Percentiles rank a stretch among this genome's conserved stretches.
Conservation (phyloP, 2,329 filamentous ascomycete genomes). For the Ustulina deusta region DNA sequence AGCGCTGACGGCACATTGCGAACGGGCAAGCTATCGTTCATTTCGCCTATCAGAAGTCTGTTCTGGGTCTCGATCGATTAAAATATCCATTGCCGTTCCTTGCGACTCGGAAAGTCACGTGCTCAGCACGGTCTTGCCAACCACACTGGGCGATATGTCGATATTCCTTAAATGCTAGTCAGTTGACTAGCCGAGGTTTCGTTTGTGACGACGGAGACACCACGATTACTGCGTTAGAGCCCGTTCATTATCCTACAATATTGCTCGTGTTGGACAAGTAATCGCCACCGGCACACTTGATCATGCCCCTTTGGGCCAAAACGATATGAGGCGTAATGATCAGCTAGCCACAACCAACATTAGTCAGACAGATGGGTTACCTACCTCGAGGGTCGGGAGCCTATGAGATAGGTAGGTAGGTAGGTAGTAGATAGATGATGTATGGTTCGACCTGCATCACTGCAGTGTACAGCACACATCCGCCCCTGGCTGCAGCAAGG, state of each 20-base stretch:
- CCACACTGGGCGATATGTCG: not conserved
- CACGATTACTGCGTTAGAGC: not conserved
- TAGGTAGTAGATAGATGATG: too few species aligned
- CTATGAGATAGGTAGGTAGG: too few species aligned
- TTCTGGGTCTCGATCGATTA: not conserved
- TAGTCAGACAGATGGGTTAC: not conserved
- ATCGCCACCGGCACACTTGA: not conserved
- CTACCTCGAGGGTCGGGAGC: too few species aligned
- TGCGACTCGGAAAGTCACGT: not conserved
- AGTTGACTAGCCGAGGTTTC: not conserved
- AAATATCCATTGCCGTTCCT: not conserved
- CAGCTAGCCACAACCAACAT: constrained; percentile 1
- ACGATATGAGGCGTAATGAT: not conserved
- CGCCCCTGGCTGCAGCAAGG: too few species aligned
- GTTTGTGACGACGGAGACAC: not conserved
- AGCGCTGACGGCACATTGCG: not conserved
- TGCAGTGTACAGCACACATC: too few species aligned
- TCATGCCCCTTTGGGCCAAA: not conserved
- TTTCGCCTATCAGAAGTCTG: not conserved
- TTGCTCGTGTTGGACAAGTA: not conserved
- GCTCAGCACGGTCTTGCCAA: not conserved
- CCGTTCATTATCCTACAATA: not conserved
- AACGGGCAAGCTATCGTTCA: constrained; percentile 14
- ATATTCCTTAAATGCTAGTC: not conserved
- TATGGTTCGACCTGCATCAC: too few species aligned